phyloP scores from a whole-genome alignment of 805 yeast species.

The Scheffersomyces ergatensis region DNA sequence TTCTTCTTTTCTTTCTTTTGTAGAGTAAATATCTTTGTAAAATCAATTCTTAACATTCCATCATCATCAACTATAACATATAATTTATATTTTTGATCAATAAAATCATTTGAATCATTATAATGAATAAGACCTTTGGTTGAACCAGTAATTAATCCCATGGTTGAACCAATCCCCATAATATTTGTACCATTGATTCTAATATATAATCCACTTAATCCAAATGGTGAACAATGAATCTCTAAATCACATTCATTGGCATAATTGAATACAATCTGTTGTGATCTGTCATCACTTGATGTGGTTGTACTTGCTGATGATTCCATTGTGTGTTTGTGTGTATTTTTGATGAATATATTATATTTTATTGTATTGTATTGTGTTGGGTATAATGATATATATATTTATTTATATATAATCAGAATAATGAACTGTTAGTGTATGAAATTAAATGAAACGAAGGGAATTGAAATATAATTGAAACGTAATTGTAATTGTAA shows the following conservation, averaged over 20 bases:
- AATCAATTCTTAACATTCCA: conserved; percentile 47
- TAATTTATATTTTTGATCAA: conserved; percentile 46
- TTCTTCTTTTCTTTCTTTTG: conserved; percentile 11
- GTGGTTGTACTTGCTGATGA: background rate
- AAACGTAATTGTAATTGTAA: no score
- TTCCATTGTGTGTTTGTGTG: background rate
- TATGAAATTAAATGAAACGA: no score
- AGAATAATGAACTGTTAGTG: no score
- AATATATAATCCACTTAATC: conserved; percentile 49
- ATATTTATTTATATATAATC: no score
- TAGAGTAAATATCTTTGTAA: conserved; percentile 42
- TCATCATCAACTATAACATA: conserved; percentile 48
- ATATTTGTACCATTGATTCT: conserved; percentile 47
- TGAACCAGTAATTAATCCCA: conserved; percentile 55
- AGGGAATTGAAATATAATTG: no score
- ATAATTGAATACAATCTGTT: conserved; percentile 32
- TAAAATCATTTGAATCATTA: conserved; percentile 45
- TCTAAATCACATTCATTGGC: conserved; percentile 53
- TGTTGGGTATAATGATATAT: no score
- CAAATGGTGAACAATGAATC: conserved; percentile 57
- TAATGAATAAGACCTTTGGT: conserved; percentile 49
- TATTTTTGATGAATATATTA: no score
- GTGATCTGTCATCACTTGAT: background rate
- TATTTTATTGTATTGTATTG: no score
- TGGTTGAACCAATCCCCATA: conserved; percentile 55